Base-by-base conservation (phyloP, 148 eudicot genomes). In the Heliosperma pusillum region DNA sequence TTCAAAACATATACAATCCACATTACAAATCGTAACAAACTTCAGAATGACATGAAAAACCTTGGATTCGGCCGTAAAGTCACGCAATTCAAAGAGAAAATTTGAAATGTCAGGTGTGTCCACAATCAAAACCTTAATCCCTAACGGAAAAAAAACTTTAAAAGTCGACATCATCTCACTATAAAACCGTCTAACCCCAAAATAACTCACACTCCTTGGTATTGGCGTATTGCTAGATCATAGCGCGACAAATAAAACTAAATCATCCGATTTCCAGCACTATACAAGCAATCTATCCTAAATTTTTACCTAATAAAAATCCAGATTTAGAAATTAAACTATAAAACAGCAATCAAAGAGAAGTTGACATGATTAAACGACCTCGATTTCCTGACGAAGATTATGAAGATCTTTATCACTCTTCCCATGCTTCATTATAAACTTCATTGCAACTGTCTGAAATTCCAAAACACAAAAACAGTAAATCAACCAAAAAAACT, bases 391-490 rank as follows among this genome's bases (percentile, higher is more conserved):
- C 81, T 92, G 97, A 53, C 97, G 81, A 22, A 95, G 88, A 79
- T 95, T 92, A 16, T 89, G 94, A 76, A 95, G 89, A 76, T 95
- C 99, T 79, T 95, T 92, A 22, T 95, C 99, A 67, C 89, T 95
- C 79, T 95, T 92, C 21, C 97, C 99, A 29, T 95, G 96, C 76
- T 95, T 95, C 59, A 91, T 84, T 58, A 95, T 95, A 71, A 95
- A 95, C 76, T 95, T 95, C 97, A 95, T 92, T 19, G 99, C 99
- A 77, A 95, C 99, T 20, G 97, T 95, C 99, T 95, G 83, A 19
- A 66, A 82, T 45, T 21, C 55, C 19, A 61, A 47, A 19, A 61
- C 20, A 20, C 19, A 70, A 64, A 33, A 30, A 42, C 9, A 25
- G n/a, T 71, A 30, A 21, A 57, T 13, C 24, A 4, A 7, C n/a